These are phyloP conservation scores for Dactylellina cionopaga DNA, from an alignment of 2,329 filamentous ascomycete species.

Conservation along the genomic window DNA sequence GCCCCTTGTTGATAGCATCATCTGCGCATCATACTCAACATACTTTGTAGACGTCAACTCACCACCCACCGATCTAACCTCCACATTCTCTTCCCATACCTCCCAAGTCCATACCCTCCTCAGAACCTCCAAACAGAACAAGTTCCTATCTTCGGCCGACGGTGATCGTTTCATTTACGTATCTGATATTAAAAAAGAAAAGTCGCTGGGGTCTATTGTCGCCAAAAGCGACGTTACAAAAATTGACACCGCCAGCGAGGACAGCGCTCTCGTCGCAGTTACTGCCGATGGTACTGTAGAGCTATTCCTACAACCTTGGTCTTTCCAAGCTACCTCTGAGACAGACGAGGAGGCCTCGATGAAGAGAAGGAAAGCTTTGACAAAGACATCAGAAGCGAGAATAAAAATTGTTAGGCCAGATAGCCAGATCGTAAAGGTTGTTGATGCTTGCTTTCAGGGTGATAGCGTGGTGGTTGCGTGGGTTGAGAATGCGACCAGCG, in stretches of 20 bases:
- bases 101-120: constrained; percentile 65
- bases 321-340: constrained; percentile 59
- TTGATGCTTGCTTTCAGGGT: constrained; percentile 63
- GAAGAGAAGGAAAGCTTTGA: constrained; percentile 62
- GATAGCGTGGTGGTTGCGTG: constrained; percentile 64
- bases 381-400: constrained; percentile 62
- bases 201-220: constrained; percentile 64
- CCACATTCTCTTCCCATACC: constrained; percentile 65
- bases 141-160: constrained; percentile 65
- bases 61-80: constrained; percentile 59
- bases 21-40: constrained; percentile 66
- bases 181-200: constrained; percentile 62
- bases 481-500: constrained; percentile 65
- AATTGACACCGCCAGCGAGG: constrained; percentile 56
- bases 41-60: constrained; percentile 63
- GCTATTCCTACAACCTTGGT: constrained; percentile 65
- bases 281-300: constrained; percentile 65
- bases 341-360: constrained; percentile 35
- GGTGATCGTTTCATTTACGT: constrained; percentile 66
- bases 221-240: constrained; percentile 63
- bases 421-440: constrained; percentile 61
- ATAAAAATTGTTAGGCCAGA: constrained; percentile 63
- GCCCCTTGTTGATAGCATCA: constrained; percentile 57
- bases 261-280: constrained; percentile 63
- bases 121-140: constrained; percentile 59